phyloP scores from a whole-genome alignment of 2,329 filamentous ascomycete genomes.

The Aureobasidium sp. region DNA sequence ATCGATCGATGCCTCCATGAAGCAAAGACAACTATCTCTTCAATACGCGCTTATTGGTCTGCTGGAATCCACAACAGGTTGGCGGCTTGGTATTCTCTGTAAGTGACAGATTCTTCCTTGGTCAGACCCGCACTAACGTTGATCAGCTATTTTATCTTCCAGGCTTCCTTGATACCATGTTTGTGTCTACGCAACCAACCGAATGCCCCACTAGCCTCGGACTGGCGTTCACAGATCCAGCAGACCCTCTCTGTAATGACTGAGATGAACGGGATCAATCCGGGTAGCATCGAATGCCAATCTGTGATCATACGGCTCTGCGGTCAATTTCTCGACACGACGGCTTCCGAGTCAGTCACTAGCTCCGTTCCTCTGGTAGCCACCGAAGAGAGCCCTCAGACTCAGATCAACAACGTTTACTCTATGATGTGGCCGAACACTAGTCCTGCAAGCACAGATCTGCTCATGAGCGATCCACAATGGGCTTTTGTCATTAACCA shows the following conservation, averaged over 20 bases:
- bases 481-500: background rate
- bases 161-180: slow-evolving; percentile 41
- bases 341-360: background rate
- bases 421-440: slow-evolving; percentile 42
- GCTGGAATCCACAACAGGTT: slow-evolving; percentile 32
- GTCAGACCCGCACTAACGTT: background rate
- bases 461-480: background rate
- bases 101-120: background rate
- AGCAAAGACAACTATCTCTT: slow-evolving; percentile 34
- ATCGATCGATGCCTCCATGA: slow-evolving; percentile 34
- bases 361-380: slow-evolving; percentile 14
- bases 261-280: slow-evolving; percentile 32
- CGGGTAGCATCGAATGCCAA: slow-evolving; percentile 36
- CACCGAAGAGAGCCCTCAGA: slow-evolving; percentile 33
- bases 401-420: slow-evolving; percentile 37
- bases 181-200: slow-evolving; percentile 41
- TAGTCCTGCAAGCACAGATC: background rate
- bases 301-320: slow-evolving; percentile 37
- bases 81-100: slow-evolving; percentile 38
- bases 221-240: slow-evolving; percentile 36
- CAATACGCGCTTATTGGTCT: slow-evolving; percentile 34
- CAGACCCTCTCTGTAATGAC: slow-evolving; percentile 31
- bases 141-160: slow-evolving; percentile 39
- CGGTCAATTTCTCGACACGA: slow-evolving; percentile 25
- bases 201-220: slow-evolving; percentile 26